A percentile compares a stretch with the other conserved stretches of the same genome.
These are phyloP conservation scores for Trichoderma semiorbis DNA, from an alignment of 2,329 filamentous ascomycete genomes.

Conservation along the genomic window DNA sequence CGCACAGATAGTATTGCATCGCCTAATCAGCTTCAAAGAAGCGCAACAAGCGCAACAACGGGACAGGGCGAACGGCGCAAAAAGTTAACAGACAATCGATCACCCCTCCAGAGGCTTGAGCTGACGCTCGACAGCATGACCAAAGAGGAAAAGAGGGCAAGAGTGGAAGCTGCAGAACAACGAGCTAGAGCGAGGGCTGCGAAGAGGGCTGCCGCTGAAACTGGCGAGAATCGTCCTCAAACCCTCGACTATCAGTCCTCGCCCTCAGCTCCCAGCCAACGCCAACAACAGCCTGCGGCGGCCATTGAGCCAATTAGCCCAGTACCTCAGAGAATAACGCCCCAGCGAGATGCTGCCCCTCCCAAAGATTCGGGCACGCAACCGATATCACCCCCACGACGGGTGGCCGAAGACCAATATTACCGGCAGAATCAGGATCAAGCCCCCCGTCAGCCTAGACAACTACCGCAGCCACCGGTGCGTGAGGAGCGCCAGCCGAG, in stretches of 20 bases:
- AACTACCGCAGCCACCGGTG: slow-evolving; percentile 7
- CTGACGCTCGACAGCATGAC: slow-evolving; percentile 86
- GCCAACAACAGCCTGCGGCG: background rate
- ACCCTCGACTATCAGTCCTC: slow-evolving; percentile 25
- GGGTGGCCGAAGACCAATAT: slow-evolving; percentile 22
- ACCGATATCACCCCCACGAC: slow-evolving; percentile 27
- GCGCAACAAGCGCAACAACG: slow-evolving; percentile 32
- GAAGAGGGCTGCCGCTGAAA: slow-evolving; percentile 31
- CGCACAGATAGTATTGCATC: slow-evolving; percentile 26
- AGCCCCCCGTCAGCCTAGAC: slow-evolving; percentile 12
- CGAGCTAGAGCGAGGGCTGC: slow-evolving; percentile 61
- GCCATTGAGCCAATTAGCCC: slow-evolving; percentile 1
- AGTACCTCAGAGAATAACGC: background rate
- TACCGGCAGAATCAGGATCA: slow-evolving; percentile 21
- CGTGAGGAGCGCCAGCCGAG: slow-evolving; percentile 10
- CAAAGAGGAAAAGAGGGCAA: slow-evolving; percentile 89
- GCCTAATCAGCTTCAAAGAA: slow-evolving; percentile 34
- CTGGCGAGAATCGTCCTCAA: slow-evolving; percentile 22
- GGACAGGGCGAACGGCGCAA: slow-evolving; percentile 45
- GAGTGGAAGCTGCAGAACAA: slow-evolving; percentile 77
- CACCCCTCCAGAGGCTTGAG: slow-evolving; percentile 90
- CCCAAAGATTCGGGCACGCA: slow-evolving; percentile 8
- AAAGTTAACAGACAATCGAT: slow-evolving; percentile 75
- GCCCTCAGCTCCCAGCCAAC: slow-evolving; percentile 1
- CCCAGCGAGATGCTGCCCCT: slow-evolving; percentile 20